A percentile compares a stretch with the other conserved stretches of the same genome.
These are phyloP conservation scores for Phytophthora hibernalis DNA, from an alignment of 352 stramenopile genomes.

Conservation along the genomic window DNA sequence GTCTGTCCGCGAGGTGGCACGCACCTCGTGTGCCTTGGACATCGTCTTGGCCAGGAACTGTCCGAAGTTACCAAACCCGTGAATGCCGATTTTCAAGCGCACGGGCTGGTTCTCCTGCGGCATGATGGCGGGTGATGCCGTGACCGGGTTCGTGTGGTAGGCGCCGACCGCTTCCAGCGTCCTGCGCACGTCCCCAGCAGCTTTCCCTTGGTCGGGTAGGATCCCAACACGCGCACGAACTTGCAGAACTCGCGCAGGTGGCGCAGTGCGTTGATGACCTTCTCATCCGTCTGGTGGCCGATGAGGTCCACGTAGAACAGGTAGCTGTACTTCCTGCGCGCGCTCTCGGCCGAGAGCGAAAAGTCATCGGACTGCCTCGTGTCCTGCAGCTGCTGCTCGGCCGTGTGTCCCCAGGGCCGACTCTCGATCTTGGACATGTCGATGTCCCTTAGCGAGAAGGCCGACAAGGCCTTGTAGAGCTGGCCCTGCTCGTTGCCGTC, in stretches of 20 bases:
- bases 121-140: conserved; percentile 34
- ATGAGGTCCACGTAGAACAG: conserved; percentile 87
- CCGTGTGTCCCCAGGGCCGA: conserved; percentile 70
- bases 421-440: conserved; percentile 86
- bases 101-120: conserved; percentile 29
- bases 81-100: conserved; percentile 95
- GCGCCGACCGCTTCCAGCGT: conserved; percentile 61
- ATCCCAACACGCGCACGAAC: conserved; percentile 90
- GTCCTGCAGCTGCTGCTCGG: conserved; percentile 57
- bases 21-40: conserved; percentile 90
- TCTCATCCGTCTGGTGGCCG: conserved; percentile 77
- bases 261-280: conserved; percentile 79
- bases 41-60: conserved; percentile 98
- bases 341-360: conserved; percentile 87
- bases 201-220: conserved; percentile 83
- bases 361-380: conserved; percentile 86
- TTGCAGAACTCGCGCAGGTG: conserved; percentile 89
- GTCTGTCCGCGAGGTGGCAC: conserved; percentile 88
- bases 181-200: conserved; percentile 62
- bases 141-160: conserved; percentile 39
- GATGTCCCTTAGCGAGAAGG: conserved; percentile 79
- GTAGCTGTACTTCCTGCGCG: conserved; percentile 78
- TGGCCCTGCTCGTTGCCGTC: conserved; percentile 75
- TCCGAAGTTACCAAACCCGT: conserved; percentile 98
- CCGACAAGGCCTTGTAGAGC: conserved; percentile 76